Percentiles rank a stretch among this genome's conserved stretches.
These are phyloP conservation scores for Hypoxylon subgilvum DNA, from an alignment of 495 filamentous ascomycete genomes.

Conservation along the genomic window DNA sequence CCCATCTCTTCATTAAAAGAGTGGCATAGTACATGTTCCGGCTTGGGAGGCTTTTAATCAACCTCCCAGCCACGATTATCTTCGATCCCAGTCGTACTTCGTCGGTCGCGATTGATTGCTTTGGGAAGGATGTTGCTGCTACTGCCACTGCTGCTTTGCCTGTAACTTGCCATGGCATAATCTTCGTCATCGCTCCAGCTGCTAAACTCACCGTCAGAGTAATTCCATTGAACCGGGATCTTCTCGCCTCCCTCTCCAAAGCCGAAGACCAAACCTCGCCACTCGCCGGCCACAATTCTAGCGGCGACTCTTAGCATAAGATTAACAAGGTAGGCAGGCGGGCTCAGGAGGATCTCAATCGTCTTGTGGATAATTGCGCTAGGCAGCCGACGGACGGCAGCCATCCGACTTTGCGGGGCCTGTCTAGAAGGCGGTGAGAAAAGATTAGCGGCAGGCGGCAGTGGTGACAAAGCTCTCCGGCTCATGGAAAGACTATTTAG, in stretches of 20 bases:
- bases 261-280: constrained; percentile 58
- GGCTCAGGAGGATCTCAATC: constrained; percentile 73
- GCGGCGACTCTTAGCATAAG: constrained; percentile 82
- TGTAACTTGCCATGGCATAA: constrained; percentile 19
- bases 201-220: constrained; percentile 52
- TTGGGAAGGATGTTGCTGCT: constrained; percentile 22
- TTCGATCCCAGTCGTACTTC: neutral
- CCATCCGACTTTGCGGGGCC: constrained; percentile 40
- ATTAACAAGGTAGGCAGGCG: constrained; percentile 74
- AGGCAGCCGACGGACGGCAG: constrained; percentile 62
- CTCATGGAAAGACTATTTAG: constrained; percentile 54
- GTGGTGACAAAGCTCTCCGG: constrained; percentile 69
- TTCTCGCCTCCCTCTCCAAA: constrained; percentile 54
- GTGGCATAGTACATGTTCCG: constrained; percentile 26
- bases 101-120: neutral
- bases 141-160: constrained; percentile 13
- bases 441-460: constrained; percentile 70
- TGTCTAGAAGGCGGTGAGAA: constrained; percentile 58
- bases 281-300: constrained; percentile 69
- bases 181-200: constrained; percentile 41
- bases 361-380: constrained; percentile 75
- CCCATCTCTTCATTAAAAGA: constrained; percentile 23
- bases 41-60: constrained; percentile 27
- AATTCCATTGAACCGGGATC: constrained; percentile 63
- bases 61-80: constrained; percentile 44